These are phyloP conservation scores for Tolypocladium paradoxum DNA, from an alignment of 2,329 filamentous ascomycete genomes.

Conservation along the genomic window DNA sequence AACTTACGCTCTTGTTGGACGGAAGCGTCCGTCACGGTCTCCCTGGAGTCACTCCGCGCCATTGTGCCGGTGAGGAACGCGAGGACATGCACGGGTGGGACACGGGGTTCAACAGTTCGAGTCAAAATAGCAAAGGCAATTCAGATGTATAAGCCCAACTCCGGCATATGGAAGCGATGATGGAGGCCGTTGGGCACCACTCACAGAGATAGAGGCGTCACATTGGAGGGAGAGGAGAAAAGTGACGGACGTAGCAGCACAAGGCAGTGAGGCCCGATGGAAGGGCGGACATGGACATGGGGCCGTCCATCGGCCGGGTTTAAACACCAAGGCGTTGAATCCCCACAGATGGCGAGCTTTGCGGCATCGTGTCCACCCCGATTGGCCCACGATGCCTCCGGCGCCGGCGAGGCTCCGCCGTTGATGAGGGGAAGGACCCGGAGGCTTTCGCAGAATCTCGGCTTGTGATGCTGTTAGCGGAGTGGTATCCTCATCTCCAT, in stretches of 20 bases:
- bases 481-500: neutral
- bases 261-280: neutral
- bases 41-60: slow-evolving; percentile 14
- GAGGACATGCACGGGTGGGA: neutral
- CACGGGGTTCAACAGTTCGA: neutral
- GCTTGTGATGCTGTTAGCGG: neutral
- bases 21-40: slow-evolving; percentile 12
- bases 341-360: neutral
- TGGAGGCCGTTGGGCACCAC: neutral
- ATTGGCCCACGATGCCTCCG: neutral
- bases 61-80: slow-evolving; percentile 4
- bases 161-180: neutral
- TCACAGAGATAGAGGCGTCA: neutral
- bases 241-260: neutral
- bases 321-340: neutral
- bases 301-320: neutral
- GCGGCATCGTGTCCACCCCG: neutral
- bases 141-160: neutral
- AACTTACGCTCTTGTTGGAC: neutral
- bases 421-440: neutral
- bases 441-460: neutral
- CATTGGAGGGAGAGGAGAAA: neutral
- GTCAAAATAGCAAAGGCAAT: neutral
- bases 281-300: neutral
- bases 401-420: neutral